Evolutionary conservation across 805 yeast species (phyloP).

Genomic region (Teunomyces tritomae): DNA sequence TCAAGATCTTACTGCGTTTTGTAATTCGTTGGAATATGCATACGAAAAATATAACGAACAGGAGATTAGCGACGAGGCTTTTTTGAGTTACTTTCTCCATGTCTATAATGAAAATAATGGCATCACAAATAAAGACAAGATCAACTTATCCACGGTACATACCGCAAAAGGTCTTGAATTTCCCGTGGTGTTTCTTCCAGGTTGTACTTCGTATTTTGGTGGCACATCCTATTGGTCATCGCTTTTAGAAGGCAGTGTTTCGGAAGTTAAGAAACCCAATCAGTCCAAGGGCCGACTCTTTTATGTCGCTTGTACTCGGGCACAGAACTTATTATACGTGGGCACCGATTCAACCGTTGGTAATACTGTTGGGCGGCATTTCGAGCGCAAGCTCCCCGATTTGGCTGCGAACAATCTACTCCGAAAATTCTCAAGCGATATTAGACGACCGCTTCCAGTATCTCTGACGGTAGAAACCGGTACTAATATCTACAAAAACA

Average conservation of each 20-base stretch:
- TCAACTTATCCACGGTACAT: constrained; percentile 68
- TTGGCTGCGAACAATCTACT: not conserved
- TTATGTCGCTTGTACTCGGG: constrained; percentile 70
- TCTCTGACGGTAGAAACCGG: not conserved
- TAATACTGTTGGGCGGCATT: not conserved
- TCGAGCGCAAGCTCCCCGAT: not conserved
- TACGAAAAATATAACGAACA: constrained; percentile 11
- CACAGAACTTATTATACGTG: constrained; percentile 45
- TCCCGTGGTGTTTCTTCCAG: constrained; percentile 58
- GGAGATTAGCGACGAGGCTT: constrained; percentile 11
- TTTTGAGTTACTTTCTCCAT: constrained; percentile 40
- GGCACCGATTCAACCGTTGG: constrained; percentile 12
- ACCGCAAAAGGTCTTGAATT: constrained; percentile 74
- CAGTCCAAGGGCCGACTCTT: constrained; percentile 41
- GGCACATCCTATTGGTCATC: constrained; percentile 2
- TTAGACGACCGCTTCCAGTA: not conserved
- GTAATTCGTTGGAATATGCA: constrained; percentile 17
- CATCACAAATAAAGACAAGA: constrained; percentile 22
- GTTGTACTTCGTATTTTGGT: constrained; percentile 7
- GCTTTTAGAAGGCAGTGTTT: not conserved
- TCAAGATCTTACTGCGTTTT: constrained; percentile 17
- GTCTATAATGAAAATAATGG: constrained; percentile 39
- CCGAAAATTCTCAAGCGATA: not conserved
- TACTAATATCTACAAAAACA: not conserved
- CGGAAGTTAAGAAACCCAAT: not conserved